A percentile compares a stretch with the other conserved stretches of the same genome.
Conservation (phyloP, 148 eudicot genomes). For the Amaranthus hypochondriacus region DNA sequence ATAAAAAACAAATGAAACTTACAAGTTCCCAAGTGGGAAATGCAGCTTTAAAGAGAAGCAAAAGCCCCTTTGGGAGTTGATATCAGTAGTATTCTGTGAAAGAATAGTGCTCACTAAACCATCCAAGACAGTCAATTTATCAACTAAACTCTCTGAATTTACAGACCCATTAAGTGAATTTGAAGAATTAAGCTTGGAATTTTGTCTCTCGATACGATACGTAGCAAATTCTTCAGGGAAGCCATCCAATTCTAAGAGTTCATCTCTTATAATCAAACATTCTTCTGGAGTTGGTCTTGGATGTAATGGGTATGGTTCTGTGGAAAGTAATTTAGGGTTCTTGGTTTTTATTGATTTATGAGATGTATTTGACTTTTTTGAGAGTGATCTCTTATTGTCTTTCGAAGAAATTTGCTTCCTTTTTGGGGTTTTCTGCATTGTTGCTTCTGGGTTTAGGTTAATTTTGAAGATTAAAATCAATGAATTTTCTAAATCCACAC, state of each 20-base stretch:
- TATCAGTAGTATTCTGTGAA: constrained; percentile 82
- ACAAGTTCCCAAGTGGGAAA: constrained; percentile 78
- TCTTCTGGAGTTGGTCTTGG: constrained; percentile 64
- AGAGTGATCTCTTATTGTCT: constrained; percentile 1
- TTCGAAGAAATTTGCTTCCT: constrained; percentile 34
- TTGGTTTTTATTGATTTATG: constrained; percentile 13
- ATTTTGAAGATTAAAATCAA: neutral
- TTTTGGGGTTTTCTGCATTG: constrained; percentile 40
- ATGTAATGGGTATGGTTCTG: constrained; percentile 50
- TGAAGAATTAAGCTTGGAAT: constrained; percentile 15
- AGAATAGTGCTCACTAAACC: constrained; percentile 60
- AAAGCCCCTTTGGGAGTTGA: constrained; percentile 72
- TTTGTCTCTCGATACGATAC: constrained; percentile 47
- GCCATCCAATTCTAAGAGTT: constrained; percentile 60
- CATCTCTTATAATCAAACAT: constrained; percentile 52
- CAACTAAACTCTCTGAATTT: constrained; percentile 17
- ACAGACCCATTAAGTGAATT: constrained; percentile 19
- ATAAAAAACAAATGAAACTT: constrained; percentile 11
- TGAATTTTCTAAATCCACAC: neutral
- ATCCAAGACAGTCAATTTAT: constrained; percentile 65
- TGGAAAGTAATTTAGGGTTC: neutral
- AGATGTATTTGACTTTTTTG: constrained; percentile 14
- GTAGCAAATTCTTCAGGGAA: constrained; percentile 68
- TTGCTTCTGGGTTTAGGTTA: neutral
- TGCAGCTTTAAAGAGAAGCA: constrained; percentile 56